These are phyloP conservation scores for Arthrobotrys sinensis DNA, from an alignment of 2,329 filamentous ascomycete genomes.

Conservation along the genomic window DNA sequence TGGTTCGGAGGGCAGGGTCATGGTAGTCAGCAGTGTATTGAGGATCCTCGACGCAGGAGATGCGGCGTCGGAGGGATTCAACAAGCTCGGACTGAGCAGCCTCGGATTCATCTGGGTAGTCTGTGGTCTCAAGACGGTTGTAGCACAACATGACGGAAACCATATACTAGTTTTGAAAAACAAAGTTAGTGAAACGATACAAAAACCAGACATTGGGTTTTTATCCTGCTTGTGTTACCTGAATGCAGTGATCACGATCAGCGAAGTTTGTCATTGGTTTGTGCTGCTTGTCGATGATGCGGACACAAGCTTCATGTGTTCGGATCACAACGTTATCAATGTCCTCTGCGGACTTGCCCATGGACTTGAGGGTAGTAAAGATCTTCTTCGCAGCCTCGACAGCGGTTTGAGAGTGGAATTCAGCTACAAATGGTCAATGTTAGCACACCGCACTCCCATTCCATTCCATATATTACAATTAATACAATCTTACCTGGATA, in stretches of 20 bases:
- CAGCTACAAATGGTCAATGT: slow-evolving; percentile 71
- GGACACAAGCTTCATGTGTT: slow-evolving; percentile 97
- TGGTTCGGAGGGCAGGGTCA: slow-evolving; percentile 90
- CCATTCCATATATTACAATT: slow-evolving; percentile 34
- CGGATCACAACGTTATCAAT: slow-evolving; percentile 94
- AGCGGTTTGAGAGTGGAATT: slow-evolving; percentile 99
- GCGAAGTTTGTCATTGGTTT: slow-evolving; percentile 99
- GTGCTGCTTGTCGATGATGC: slow-evolving; percentile 99
- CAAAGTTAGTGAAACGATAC: neutral
- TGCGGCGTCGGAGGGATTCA: slow-evolving; percentile 91
- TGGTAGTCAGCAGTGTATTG: slow-evolving; percentile 97
- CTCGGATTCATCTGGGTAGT: slow-evolving; percentile 94
- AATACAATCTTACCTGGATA: slow-evolving; percentile 80
- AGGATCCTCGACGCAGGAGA: slow-evolving; percentile 95
- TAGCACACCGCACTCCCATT: slow-evolving; percentile 1
- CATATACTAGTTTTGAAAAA: slow-evolving; percentile 78
- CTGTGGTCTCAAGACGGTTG: slow-evolving; percentile 90
- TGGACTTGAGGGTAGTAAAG: slow-evolving; percentile 82
- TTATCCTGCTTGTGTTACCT: slow-evolving; percentile 70
- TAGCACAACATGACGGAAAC: slow-evolving; percentile 95
- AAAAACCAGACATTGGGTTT: neutral
- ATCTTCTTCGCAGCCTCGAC: slow-evolving; percentile 94
- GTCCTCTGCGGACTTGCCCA: slow-evolving; percentile 92
- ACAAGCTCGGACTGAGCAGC: slow-evolving; percentile 90
- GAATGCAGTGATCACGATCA: slow-evolving; percentile 98